These are phyloP conservation scores for Nephelium lappaceum DNA, from an alignment of 345 rosid genomes.

Conservation along the genomic window DNA sequence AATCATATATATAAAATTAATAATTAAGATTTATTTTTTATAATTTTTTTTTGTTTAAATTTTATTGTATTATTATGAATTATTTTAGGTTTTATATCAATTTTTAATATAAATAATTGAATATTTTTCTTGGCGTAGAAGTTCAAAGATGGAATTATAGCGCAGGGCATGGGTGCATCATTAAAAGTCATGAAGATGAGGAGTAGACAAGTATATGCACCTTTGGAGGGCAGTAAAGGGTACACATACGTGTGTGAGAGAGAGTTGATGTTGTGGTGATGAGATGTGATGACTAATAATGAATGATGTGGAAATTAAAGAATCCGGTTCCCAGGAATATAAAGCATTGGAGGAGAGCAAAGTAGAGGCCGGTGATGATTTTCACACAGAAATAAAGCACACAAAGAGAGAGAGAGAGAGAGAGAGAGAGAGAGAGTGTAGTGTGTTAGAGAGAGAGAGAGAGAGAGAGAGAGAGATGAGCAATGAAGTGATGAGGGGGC, in stretches of 20 bases:
- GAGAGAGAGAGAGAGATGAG: conserved; percentile 13
- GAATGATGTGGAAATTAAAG: conserved; percentile 17
- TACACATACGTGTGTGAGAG: conserved; percentile 16
- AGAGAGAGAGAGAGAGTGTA: too few species aligned
- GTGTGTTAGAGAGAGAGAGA: not conserved
- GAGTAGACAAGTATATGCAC: not conserved
- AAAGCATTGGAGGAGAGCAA: not conserved
- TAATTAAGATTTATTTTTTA: too few species aligned
- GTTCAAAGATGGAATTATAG: too few species aligned
- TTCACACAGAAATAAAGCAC: not conserved
- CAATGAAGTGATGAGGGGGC: conserved; percentile 22
- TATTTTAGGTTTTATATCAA: too few species aligned
- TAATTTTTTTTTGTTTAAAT: too few species aligned
- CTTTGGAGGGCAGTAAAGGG: not conserved
- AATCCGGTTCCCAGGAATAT: conserved; percentile 28
- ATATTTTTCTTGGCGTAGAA: too few species aligned
- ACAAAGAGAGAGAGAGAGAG: too few species aligned
- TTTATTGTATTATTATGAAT: too few species aligned
- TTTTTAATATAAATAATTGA: too few species aligned
- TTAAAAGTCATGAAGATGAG: not conserved
- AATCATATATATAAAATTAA: too few species aligned
- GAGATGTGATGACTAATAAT: not conserved
- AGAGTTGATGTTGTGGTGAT: conserved; percentile 3
- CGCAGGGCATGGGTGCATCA: not conserved
- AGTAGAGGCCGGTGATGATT: not conserved